Conservation (phyloP, 148 eudicot species). For the Nepenthes mirabilis region DNA sequence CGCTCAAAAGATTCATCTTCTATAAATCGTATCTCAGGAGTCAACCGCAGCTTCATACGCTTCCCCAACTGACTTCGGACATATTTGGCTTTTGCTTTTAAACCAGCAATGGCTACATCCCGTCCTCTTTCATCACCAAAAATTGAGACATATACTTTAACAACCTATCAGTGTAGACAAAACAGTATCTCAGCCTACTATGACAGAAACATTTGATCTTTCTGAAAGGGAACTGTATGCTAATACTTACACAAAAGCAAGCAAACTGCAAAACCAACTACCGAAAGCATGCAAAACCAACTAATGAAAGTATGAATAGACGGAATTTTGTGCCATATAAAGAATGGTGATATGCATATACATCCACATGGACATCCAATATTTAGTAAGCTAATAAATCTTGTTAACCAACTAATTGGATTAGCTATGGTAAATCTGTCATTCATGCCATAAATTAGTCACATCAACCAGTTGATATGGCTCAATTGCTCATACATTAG, state of each 20-base stretch:
- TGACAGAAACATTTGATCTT: not conserved
- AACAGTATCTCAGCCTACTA: not conserved
- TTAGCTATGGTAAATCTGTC: too few relatives aligned
- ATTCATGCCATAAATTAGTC: too few relatives aligned
- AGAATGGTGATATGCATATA: too few relatives aligned
- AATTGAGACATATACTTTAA: constrained; percentile 84
- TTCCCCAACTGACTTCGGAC: constrained; percentile 70
- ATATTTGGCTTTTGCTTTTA: constrained; percentile 84
- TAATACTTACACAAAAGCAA: not conserved
- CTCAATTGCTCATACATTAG: too few relatives aligned
- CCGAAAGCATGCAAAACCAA: too few relatives aligned
- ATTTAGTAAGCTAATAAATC: too few relatives aligned
- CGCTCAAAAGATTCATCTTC: constrained; percentile 92
- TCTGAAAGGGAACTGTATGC: not conserved
- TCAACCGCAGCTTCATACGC: constrained; percentile 85
- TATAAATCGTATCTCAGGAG: constrained; percentile 88
- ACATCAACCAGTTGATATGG: too few relatives aligned
- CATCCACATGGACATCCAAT: too few relatives aligned
- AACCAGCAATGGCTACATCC: constrained; percentile 79
- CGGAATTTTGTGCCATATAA: too few relatives aligned
- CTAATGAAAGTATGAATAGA: too few relatives aligned
- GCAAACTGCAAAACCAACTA: not conserved
- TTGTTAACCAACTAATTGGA: too few relatives aligned
- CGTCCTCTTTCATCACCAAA: constrained; percentile 97
- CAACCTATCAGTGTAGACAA: constrained; percentile 37